Evolutionary conservation across 2,329 filamentous ascomycete species (phyloP).

Genomic region (Sporothrix schenckii): DNA sequence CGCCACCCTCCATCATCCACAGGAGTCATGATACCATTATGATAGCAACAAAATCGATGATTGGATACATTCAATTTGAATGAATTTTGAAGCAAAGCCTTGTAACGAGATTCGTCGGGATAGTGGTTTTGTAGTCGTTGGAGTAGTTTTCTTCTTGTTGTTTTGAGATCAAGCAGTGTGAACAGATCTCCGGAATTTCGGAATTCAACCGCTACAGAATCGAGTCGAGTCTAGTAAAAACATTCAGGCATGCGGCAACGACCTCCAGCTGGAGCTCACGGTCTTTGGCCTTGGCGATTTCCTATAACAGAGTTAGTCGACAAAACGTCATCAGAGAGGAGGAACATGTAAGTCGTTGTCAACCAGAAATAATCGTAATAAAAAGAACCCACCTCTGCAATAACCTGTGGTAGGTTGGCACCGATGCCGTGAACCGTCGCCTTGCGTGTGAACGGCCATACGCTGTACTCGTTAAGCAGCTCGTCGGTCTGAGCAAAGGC

Average conservation of each 20-base stretch:
- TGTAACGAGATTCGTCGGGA: not conserved
- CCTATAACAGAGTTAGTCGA: slow-evolving; percentile 47
- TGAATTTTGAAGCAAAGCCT: not conserved
- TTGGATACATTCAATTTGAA: not conserved
- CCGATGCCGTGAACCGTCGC: slow-evolving; percentile 80
- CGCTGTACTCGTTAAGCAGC: slow-evolving; percentile 90
- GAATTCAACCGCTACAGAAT: slow-evolving; percentile 64
- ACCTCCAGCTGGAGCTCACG: slow-evolving; percentile 97
- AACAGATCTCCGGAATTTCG: too few relatives aligned
- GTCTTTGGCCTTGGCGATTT: slow-evolving; percentile 83
- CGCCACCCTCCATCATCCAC: not conserved
- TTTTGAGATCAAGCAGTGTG: not conserved
- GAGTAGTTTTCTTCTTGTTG: not conserved
- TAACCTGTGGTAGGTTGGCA: slow-evolving; percentile 85
- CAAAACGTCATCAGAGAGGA: not conserved
- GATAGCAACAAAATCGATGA: not conserved
- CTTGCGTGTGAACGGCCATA: slow-evolving; percentile 93
- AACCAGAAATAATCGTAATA: not conserved
- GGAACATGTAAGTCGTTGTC: slow-evolving; percentile 20
- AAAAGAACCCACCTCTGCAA: slow-evolving; percentile 65
- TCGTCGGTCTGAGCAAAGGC: slow-evolving; percentile 98
- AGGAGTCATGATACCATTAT: not conserved
- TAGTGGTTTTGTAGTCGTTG: not conserved
- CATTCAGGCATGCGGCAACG: slow-evolving; percentile 92
- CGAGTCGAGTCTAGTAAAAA: slow-evolving; percentile 96